Evolutionary conservation across 2,329 filamentous ascomycete species (phyloP), one percentile per base, ranked within the genome.

Genomic region (Metarhizium humberi): DNA sequence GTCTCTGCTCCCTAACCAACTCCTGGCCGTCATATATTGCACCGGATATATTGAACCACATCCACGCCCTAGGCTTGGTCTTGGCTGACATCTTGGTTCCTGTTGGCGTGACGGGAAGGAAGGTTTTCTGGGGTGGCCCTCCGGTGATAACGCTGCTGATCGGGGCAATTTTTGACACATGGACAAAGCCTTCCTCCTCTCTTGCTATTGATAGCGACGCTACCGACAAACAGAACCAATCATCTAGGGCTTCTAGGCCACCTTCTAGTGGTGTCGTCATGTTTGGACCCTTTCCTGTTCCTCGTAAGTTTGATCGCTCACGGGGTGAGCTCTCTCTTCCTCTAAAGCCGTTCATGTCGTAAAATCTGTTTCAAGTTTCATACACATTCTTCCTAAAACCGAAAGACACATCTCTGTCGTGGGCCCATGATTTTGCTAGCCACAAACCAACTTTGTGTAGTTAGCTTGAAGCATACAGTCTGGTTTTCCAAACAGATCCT

Each of bases 281-380:
- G 74, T 77, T 77, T 62, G 73, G 73, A 51, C 71, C 67, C 53
- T 68, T 76, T 58, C 59, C 71, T 52, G 66, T 68, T 56, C 65
- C 73, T 61, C 64, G 73, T 75, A 67, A 70, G 73, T 69, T 52
- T 34, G 45, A 43, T 36, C 56, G 4, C 38, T 55, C 30, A 46
- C 34, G 30, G 7, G 30, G 10, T 54, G 14, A 32, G 40, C 16
- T 50, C 49, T 18, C 38, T 54, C 30, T 52, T 29, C 38, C 42
- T 48, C 34, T 38, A 53, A 56, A 59, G 52, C 43, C 18, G 20
- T 20, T 56, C 49, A 36, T 53, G 43, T 50, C 38, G 30, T 54
- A 48, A 47, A 34, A 52, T 10, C 18, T 38, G 49, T 36, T 18
- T 51, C 49, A 48, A 48, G 45, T 48, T 30, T 30, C 20, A 48